These are phyloP conservation scores for Nicotiana tomentosiformis DNA, from an alignment of 257 asterid genomes.

Conservation along the genomic window DNA sequence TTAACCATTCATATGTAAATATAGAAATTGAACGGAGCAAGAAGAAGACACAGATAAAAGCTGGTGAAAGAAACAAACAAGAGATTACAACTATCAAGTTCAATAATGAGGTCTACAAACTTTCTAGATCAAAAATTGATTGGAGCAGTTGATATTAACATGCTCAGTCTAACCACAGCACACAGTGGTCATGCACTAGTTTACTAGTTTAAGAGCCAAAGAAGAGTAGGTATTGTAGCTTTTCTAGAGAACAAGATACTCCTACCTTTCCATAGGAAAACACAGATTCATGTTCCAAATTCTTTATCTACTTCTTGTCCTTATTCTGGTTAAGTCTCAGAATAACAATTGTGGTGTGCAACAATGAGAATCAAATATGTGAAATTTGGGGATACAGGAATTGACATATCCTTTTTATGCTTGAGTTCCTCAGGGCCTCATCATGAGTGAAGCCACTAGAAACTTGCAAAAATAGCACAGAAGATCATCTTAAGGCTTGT, in stretches of 20 bases:
- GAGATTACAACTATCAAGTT: not conserved
- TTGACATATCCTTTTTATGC: not conserved
- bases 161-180: not conserved
- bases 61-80: not conserved
- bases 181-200: not conserved
- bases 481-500: not conserved
- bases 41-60: not conserved
- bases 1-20: not conserved
- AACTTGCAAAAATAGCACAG: not conserved
- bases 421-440: not conserved
- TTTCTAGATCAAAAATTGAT: not conserved
- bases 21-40: not conserved
- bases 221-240: not conserved
- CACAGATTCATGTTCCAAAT: not conserved
- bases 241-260: not conserved
- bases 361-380: not conserved
- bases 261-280: not conserved
- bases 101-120: not conserved
- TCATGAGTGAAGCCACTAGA: not conserved
- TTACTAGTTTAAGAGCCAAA: not conserved
- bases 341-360: not conserved
- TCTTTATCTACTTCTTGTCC: not conserved
- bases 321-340: constrained; percentile 1
- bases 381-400: not conserved
- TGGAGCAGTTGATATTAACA: not conserved